Conservation (phyloP, 1,284 basidiomycete species). For the Naganishia sp. region DNA sequence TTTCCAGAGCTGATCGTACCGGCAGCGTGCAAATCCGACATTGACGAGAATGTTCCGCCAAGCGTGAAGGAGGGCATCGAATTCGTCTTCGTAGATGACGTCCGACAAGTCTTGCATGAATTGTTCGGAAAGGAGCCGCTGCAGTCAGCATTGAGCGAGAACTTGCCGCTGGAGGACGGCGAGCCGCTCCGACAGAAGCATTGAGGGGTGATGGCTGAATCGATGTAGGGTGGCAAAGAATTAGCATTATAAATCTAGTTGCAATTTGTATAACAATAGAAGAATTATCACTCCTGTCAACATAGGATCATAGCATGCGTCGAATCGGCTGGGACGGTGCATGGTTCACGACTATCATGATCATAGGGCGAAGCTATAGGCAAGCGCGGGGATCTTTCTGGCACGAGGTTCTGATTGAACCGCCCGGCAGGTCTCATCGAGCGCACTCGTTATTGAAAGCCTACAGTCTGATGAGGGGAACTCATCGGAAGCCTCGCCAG, state of each 20-base stretch:
- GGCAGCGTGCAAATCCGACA: conserved; percentile 81
- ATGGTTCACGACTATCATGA: neutral
- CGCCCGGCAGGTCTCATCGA: too few relatives aligned
- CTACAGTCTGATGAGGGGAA: too few relatives aligned
- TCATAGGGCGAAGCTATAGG: too few relatives aligned
- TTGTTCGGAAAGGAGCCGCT: conserved; percentile 70
- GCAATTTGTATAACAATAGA: conserved; percentile 11
- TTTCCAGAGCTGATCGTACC: conserved; percentile 68
- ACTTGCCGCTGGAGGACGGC: conserved; percentile 44
- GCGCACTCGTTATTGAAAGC: too few relatives aligned
- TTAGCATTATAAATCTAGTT: neutral
- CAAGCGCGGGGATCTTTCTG: too few relatives aligned
- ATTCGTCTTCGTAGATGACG: conserved; percentile 87
- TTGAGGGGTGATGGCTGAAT: neutral
- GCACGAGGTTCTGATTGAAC: too few relatives aligned
- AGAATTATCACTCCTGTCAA: neutral
- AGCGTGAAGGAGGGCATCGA: conserved; percentile 91
- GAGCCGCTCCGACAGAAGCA: conserved; percentile 30
- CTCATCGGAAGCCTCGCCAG: too few relatives aligned
- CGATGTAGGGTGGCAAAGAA: conserved; percentile 4
- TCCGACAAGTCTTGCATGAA: conserved; percentile 80
- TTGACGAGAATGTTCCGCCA: conserved; percentile 91
- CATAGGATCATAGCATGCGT: neutral
- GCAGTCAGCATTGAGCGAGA: conserved; percentile 69
- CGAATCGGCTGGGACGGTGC: too few relatives aligned